Percentiles rank a stretch among this genome's conserved stretches.
Conservation (phyloP, 2,329 filamentous ascomycete genomes). For the Aureobasidium sp. region DNA sequence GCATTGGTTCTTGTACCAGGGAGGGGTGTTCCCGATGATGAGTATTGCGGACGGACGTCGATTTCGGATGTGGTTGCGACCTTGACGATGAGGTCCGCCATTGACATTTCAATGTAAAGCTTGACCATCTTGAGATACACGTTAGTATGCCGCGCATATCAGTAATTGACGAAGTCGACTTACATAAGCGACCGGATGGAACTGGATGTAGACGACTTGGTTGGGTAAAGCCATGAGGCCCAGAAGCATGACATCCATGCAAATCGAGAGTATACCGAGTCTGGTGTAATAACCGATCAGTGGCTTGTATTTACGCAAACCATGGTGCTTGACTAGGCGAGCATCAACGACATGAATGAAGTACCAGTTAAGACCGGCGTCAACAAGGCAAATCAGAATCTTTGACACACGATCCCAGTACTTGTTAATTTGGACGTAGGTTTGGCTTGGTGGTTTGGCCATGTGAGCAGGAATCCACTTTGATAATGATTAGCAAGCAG, state of each 20-base stretch:
- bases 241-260: slow-evolving; percentile 37
- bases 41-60: neutral
- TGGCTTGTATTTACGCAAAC: slow-evolving; percentile 45
- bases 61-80: slow-evolving; percentile 24
- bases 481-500: neutral
- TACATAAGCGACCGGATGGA: slow-evolving; percentile 33
- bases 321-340: slow-evolving; percentile 40
- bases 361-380: slow-evolving; percentile 34
- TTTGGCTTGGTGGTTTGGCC: slow-evolving; percentile 23
- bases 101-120: slow-evolving; percentile 47
- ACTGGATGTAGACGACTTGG: slow-evolving; percentile 39
- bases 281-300: slow-evolving; percentile 46
- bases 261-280: slow-evolving; percentile 44
- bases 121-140: slow-evolving; percentile 42
- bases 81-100: slow-evolving; percentile 45
- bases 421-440: slow-evolving; percentile 31
- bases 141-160: no score
- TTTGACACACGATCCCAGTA: slow-evolving; percentile 36
- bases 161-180: no score
- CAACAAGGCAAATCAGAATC: slow-evolving; percentile 32
- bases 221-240: slow-evolving; percentile 15
- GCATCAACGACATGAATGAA: slow-evolving; percentile 40
- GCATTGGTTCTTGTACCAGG: neutral
- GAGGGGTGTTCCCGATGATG: slow-evolving; percentile 5
- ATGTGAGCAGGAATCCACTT: slow-evolving; percentile 35